Evolutionary conservation across 345 rosid genomes (phyloP), one percentile per base, ranked within the genome.

Genomic region (Atalantia buxifolia): DNA sequence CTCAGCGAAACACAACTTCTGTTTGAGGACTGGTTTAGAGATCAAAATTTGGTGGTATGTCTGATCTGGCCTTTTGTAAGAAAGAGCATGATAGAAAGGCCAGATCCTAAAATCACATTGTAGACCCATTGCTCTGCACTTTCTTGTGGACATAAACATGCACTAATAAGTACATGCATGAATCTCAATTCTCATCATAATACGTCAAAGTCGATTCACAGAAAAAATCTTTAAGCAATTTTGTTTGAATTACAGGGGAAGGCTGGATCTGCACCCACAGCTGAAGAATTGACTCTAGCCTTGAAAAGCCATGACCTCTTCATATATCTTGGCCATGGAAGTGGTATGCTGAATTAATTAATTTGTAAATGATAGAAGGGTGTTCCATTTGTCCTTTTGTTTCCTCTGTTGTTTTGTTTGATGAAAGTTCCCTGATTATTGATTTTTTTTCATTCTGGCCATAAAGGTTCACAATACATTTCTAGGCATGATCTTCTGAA

Each of bases 281-380:
- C 88, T 25, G 86, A 86, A 86, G 97, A 96, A 80, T 83, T 91
- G 83, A 81, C 92, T 77, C 76, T 78, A 63, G 97, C 98, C 77
- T 84, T 96, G 84, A 81, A 85, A 85, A 92, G 64, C 30, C 97
- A 91, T 71, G 99, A 96, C 81, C 97, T 96, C 57, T 96, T 90
- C 81, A 83, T 96, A 42, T 96, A 96, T 82, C 88, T 94, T 42
- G 98, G 97, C 80, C 99, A 96, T 80, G 98, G 98, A 84, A 91
- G 97, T 81, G 97, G 99, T 96, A 93, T 71, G 89, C 74, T 70
- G 22, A 33, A 33, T 73, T 63, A n/a, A 30, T 77, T 14, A 7
- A 42, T 31, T 72, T 71, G 27, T 40, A 22, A 25, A 31, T 33
- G n/a, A 68, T 5, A 77, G 16, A 62, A 60, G 16, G 50, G 31